Percentiles rank a stretch among this genome's conserved stretches.
Conservation (phyloP, 2,329 filamentous ascomycete genomes). For the Nigrograna mackinnonii region DNA sequence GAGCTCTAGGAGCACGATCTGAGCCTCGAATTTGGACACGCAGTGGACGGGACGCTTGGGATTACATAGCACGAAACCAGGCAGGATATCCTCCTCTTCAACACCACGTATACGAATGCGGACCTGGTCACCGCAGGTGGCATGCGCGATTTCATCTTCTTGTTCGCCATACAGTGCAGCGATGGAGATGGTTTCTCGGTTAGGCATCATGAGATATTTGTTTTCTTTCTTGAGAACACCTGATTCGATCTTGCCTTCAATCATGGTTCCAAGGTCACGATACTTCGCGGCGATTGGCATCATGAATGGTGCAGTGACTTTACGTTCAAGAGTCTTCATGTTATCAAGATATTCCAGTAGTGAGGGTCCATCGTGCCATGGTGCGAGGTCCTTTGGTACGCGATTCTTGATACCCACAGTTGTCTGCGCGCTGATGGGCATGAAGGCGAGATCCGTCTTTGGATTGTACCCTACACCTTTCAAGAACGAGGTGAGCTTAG, state of each 20-base stretch:
- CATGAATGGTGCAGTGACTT: constrained; percentile 98
- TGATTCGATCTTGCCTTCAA: constrained; percentile 96
- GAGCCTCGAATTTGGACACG: constrained; percentile 88
- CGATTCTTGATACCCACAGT: constrained; percentile 86
- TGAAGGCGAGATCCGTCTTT: constrained; percentile 90
- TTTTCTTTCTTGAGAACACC: constrained; percentile 91
- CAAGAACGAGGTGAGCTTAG: constrained; percentile 84
- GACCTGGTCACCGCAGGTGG: constrained; percentile 92
- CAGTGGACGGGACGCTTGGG: constrained; percentile 92
- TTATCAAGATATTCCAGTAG: constrained; percentile 93
- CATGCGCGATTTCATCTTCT: constrained; percentile 83
- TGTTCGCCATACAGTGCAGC: constrained; percentile 91
- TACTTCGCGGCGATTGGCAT: constrained; percentile 98
- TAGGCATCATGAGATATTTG: constrained; percentile 92
- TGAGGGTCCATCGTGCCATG: constrained; percentile 89
- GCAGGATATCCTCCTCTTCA: constrained; percentile 95
- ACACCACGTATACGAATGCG: constrained; percentile 89
- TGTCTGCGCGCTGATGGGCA: constrained; percentile 93
- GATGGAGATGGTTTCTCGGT: constrained; percentile 78
- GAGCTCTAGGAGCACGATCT: constrained; percentile 92
- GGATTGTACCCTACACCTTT: constrained; percentile 93
- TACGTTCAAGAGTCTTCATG: constrained; percentile 92
- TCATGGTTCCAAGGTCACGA: constrained; percentile 94
- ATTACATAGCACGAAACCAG: constrained; percentile 95
- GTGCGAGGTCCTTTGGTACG: constrained; percentile 72